These are phyloP conservation scores for Chenopodium berlandieri DNA, from an alignment of 148 eudicot genomes.

Conservation along the genomic window DNA sequence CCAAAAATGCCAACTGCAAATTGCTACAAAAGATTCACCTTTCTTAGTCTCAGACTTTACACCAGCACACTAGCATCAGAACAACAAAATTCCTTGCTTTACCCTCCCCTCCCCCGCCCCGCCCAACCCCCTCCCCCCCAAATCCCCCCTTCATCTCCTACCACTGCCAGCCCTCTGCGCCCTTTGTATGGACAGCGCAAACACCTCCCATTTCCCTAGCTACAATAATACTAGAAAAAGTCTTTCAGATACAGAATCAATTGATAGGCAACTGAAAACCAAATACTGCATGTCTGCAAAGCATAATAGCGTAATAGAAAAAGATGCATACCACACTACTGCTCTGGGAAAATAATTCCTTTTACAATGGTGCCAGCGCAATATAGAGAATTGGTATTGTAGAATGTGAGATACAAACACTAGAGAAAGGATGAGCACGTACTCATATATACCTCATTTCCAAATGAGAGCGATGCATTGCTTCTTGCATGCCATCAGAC, in stretches of 20 bases:
- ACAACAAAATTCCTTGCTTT: neutral
- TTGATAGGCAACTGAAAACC: neutral
- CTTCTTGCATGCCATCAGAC: conserved; percentile 98
- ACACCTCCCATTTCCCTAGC: neutral
- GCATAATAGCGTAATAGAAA: neutral
- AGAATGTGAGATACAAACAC: neutral
- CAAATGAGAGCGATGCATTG: conserved; percentile 90
- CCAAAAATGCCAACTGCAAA: neutral
- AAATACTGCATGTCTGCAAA: neutral
- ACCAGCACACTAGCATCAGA: neutral
- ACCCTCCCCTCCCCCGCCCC: neutral
- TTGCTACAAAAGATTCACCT: neutral
- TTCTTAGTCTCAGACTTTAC: neutral
- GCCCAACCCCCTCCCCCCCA: neutral
- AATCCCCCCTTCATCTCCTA: neutral
- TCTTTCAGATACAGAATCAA: neutral
- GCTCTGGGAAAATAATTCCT: neutral
- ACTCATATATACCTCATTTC: conserved; percentile 87
- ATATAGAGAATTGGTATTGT: neutral
- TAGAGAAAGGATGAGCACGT: conserved; percentile 31
- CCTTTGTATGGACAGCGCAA: neutral
- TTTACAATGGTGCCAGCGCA: neutral
- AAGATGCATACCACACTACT: neutral
- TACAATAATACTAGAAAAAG: neutral
- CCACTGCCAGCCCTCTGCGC: neutral